phyloP scores from a whole-genome alignment of 306 rosid genomes.

The Acmispon strigosus region DNA sequence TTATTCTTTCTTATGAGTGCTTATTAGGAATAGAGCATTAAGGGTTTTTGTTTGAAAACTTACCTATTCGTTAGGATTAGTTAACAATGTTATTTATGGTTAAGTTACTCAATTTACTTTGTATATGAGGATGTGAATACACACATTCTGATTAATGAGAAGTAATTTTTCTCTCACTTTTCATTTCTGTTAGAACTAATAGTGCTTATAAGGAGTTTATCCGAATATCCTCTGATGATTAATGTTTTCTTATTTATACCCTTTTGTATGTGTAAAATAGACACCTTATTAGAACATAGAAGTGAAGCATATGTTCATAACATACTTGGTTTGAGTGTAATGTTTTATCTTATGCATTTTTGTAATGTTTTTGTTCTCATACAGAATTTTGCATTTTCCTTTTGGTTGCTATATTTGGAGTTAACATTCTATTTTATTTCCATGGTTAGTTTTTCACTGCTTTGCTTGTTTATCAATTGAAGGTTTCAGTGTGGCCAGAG shows the following conservation, averaged over 20 bases:
- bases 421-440: neutral
- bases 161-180: too few relatives aligned
- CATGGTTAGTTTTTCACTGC: constrained; percentile 12
- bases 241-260: neutral
- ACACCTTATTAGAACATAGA: neutral
- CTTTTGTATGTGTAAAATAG: neutral
- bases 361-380: neutral
- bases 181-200: too few relatives aligned
- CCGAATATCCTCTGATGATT: neutral
- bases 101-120: too few relatives aligned
- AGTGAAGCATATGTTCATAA: neutral
- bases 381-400: neutral
- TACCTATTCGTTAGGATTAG: too few relatives aligned
- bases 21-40: too few relatives aligned
- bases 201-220: too few relatives aligned
- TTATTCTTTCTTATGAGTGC: too few relatives aligned
- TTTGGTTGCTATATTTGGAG: neutral
- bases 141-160: too few relatives aligned
- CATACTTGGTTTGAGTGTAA: neutral
- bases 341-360: neutral
- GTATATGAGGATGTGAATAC: too few relatives aligned
- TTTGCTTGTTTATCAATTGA: constrained; percentile 15
- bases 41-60: too few relatives aligned
- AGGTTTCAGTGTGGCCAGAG: constrained; percentile 87
- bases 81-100: too few relatives aligned